Evolutionary conservation across 768 basidiomycete genomes (phyloP), one percentile per base, ranked within the genome.

Genomic region (Aureoboletus auriporus): DNA sequence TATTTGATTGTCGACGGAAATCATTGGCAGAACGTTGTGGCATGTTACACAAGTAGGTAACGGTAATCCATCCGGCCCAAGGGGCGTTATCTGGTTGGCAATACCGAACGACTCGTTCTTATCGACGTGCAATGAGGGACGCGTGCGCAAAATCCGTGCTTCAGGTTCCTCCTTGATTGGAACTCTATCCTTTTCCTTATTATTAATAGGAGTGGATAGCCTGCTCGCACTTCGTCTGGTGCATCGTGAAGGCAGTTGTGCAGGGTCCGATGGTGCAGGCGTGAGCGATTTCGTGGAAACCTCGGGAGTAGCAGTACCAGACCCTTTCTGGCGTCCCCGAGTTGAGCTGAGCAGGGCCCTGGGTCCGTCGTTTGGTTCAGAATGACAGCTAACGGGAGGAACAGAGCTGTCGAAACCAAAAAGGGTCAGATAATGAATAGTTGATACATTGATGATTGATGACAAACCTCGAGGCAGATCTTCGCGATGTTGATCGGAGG

Each of bases 21-120:
- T 89, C 50, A 90, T 76, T 3, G 87, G 87, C 55, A 90, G 64
- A 44, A 89, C 71, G 60, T 82, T 87, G 44, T 68, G 70, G 65
- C 87, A 89, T 23, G 84, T 89, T 60, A 74, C 68, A 53, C 87
- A 90, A n/a, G 69, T 79, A 41, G 88, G 87, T 28, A 88, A 66
- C 14, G 74, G 76, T 60, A 79, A 82, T 26, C 86, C 86, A 59
- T 86, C 83, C 42, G 77, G 69, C 28, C 82, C 86, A 52, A 75
- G 66, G 5, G 76, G 81, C 14, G 73, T 65, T 35, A 75, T 71
- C 38, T 69, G 65, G 53, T 70, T 72, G n/a, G 62, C 55, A 39
- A 70, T 70, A 59, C 73, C 72, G 45, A 59, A 55, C 16, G 59
- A 55, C 39, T 76, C 77, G 31, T 63, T 55, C 39, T 62, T 61